Conservation (phyloP, 371 early-diverging fungal genomes). For the Mucor sp. region DNA sequence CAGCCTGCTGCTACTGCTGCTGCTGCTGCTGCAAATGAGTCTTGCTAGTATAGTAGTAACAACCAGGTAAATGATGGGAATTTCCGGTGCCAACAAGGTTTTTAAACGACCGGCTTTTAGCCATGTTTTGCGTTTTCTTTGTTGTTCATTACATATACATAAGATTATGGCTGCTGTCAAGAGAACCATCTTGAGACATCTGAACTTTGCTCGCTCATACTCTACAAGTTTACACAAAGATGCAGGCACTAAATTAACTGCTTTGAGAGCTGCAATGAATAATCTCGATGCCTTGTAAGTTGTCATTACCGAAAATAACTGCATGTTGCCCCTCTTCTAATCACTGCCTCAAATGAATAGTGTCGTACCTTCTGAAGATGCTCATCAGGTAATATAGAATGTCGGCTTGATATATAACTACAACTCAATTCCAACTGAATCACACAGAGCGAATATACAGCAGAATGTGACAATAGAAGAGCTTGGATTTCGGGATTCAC, state of each 20-base stretch:
- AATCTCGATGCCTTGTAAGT: conserved; percentile 19
- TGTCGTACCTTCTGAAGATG: conserved; percentile 92
- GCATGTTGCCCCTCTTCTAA: too few species aligned
- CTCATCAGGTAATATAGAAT: conserved; percentile 80
- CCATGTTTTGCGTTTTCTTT: neutral
- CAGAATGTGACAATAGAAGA: conserved; percentile 85
- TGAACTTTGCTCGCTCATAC: neutral
- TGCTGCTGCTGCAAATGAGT: neutral
- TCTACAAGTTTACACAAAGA: neutral
- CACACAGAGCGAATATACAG: conserved; percentile 92
- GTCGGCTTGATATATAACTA: neutral
- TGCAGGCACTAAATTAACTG: neutral
- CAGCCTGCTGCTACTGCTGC: neutral
- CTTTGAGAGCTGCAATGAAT: conserved; percentile 10
- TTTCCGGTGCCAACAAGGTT: neutral
- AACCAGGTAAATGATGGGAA: neutral
- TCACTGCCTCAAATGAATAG: conserved; percentile 40
- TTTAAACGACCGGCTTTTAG: neutral
- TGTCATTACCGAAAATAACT: too few species aligned
- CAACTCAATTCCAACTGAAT: neutral
- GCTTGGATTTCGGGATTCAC: conserved; percentile 92
- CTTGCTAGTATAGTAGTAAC: too few species aligned
- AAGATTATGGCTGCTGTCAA: neutral
- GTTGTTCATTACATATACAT: neutral
- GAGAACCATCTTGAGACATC: neutral